Conservation (phyloP, 306 rosid species). For the Trichosanthes cucumerina region DNA sequence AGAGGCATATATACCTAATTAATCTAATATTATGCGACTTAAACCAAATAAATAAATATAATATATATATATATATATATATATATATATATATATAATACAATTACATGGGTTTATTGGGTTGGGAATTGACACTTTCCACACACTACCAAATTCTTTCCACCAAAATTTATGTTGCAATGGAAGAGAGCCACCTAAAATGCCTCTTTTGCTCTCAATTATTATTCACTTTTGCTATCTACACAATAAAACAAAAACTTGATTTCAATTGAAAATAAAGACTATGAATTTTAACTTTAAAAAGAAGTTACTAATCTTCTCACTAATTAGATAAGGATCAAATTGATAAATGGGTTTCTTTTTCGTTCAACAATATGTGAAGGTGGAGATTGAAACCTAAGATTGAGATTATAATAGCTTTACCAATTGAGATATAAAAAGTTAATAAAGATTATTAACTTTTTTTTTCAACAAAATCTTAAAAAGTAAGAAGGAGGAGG, state of each 20-base stretch:
- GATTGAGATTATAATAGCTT: neutral
- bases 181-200: neutral
- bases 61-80: neutral
- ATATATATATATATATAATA: neutral
- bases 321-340: too few relatives aligned
- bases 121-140: conserved; percentile 6
- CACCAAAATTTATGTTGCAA: neutral
- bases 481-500: neutral
- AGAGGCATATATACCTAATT: conserved; percentile 1
- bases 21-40: neutral
- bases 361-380: too few relatives aligned
- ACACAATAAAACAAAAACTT: neutral
- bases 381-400: too few relatives aligned
- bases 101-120: neutral
- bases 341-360: too few relatives aligned
- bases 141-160: neutral
- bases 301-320: neutral
- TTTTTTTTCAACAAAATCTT: neutral
- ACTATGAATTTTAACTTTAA: neutral
- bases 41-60: neutral
- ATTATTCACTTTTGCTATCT: neutral
- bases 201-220: neutral
- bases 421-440: too few relatives aligned
- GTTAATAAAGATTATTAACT: too few relatives aligned
- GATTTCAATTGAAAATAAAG: neutral